Evolutionary conservation across 805 yeast species (phyloP), one percentile per base, ranked within the genome.

Genomic region (Yamadazyma ubonensis): DNA sequence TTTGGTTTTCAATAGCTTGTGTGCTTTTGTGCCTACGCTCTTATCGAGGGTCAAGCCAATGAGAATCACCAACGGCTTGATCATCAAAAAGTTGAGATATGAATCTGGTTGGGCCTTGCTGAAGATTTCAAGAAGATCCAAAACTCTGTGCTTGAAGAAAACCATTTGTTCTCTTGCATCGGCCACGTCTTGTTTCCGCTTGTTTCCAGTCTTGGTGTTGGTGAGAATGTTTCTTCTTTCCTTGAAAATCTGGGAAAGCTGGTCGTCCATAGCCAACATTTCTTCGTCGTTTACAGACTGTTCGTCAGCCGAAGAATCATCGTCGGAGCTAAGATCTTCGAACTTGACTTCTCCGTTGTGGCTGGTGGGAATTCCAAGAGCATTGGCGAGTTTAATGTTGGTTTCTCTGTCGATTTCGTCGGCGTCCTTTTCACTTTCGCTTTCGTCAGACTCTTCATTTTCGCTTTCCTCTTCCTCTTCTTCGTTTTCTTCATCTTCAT

Each of bases 181-280:
- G 34, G 72, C 64, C n/a, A 79, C 86, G 44, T 86, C 95, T 15
- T 73, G 60, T 52, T 86, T 86, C 53, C 85, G 74, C 58, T 76
- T 78, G 57, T 71, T 84, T 23, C 89, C 89, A 2, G 76, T 63
- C 22, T 67, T 65, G 18, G 67, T 50, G 6, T 55, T 57, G 7
- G 78, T 61, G 39, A 87, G 59, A 0, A 86, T 84, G 44, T 77
- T 80, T 49, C 81, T 79, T 51, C 97, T 77, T 52, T 88, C 91
- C 53, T 83, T 78, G 73, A 91, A 91, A 40, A 91, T 91, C 39
- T 74, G 75, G 0, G 96, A 78, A 21, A 91, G 67, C 45, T 88
- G 93, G 16, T 74, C 85, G 57, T 91, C 98, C 52, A 91, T 76
- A 15, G 90, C 95, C 82, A 89, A 80, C 98, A 91, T 91, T 58